Evolutionary conservation across 352 stramenopile genomes (phyloP), one percentile per base, ranked within the genome.

Genomic region (Globisporangium rhizosaccharum): DNA sequence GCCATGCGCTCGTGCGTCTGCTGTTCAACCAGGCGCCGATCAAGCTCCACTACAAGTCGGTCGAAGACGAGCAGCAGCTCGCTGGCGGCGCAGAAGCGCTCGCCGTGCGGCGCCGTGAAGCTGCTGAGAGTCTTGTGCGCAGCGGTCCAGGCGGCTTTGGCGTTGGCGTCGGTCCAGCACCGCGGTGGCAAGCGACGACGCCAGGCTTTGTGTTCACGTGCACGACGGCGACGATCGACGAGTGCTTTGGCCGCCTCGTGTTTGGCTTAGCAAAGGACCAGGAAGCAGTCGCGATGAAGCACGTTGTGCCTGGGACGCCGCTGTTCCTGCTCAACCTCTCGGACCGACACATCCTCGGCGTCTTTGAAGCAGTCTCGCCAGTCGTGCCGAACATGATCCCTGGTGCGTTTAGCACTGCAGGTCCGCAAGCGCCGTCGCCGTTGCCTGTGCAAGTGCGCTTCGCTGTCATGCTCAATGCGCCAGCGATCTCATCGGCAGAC

Each of bases 271-370:
- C 71, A 1, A 79, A 78, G 23, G 85, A 94, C n/a, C 79, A 92
- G 8, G 86, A 96, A 33, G 49, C 68, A 11, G 39, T 87, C 14
- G 82, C 83, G 5, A 63, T 68, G 46, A 74, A 88, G 49, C 70
- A 90, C 25, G 71, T 96, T 14, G 63, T 65, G n/a, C 82, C 80
- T 1, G 87, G 87, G 18, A 90, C 80, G 17, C 82, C 85, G n/a
- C 58, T 96, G 25, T 95, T 94, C 54, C 61, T 96, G 41, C 66
- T 96, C 39, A 94, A 96, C 64, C 72, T 92, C 62, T 87, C 84
- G 41, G 85, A 94, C 55, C 75, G 77, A n/a, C 84, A 94, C 39
- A 47, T 96, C 18, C 68, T 96, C 23, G 87, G 87, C 12, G 73
- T 95, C 26, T 96, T 96, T 23, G 85, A 96, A 65, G 87, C 87